phyloP scores from a whole-genome alignment of 2,329 filamentous ascomycete species.

The Annulohypoxylon truncatum region DNA sequence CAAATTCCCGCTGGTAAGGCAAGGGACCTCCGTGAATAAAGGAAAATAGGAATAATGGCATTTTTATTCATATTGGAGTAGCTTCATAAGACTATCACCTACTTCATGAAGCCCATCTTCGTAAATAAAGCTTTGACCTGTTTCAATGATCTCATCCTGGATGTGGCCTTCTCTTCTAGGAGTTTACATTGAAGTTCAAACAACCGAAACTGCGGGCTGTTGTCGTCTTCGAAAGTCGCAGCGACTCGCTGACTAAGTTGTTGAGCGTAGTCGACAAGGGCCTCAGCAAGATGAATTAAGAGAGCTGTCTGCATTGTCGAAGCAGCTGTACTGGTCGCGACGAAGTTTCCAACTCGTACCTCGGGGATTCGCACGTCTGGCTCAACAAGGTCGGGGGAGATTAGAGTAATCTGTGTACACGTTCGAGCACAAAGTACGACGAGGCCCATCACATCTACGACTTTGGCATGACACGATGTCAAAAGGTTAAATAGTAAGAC shows the following conservation, averaged over 20 bases:
- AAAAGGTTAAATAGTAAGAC: slow-evolving; percentile 53
- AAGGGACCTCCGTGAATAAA: too few relatives aligned
- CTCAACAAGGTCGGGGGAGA: slow-evolving; percentile 45
- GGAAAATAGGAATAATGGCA: neutral
- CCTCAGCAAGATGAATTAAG: slow-evolving; percentile 40
- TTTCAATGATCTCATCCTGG: slow-evolving; percentile 35
- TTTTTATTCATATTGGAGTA: neutral
- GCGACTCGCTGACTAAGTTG: slow-evolving; percentile 30
- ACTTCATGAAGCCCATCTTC: slow-evolving; percentile 32
- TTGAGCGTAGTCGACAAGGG: slow-evolving; percentile 35
- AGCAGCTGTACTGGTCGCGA: slow-evolving; percentile 41
- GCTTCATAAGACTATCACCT: neutral
- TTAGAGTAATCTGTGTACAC: slow-evolving; percentile 49
- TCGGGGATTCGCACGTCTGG: slow-evolving; percentile 54
- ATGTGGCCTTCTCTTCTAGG: slow-evolving; percentile 39
- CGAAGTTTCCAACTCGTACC: slow-evolving; percentile 53
- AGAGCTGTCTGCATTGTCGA: slow-evolving; percentile 45
- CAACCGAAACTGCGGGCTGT: slow-evolving; percentile 32
- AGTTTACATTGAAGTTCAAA: slow-evolving; percentile 44
- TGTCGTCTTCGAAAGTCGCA: neutral
- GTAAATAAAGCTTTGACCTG: slow-evolving; percentile 36
- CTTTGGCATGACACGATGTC: slow-evolving; percentile 53
- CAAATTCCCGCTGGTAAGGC: neutral
- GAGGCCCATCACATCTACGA: slow-evolving; percentile 53
- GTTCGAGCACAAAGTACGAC: slow-evolving; percentile 49